These are phyloP conservation scores for Diospyros lotus DNA, from an alignment of 148 eudicot genomes.

Conservation along the genomic window DNA sequence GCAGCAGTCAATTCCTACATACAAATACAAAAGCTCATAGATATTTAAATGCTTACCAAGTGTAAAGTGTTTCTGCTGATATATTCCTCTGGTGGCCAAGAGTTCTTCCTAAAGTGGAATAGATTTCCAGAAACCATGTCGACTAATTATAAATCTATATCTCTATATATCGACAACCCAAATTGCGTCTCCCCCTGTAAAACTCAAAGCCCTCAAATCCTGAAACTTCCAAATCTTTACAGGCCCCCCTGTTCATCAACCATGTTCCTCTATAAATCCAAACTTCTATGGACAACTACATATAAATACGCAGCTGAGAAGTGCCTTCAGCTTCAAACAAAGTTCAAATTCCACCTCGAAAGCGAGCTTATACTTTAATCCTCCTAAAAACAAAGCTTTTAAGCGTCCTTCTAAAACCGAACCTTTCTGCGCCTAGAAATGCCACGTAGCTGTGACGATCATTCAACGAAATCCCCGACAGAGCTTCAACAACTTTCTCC, in stretches of 20 bases:
- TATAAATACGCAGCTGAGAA: background rate
- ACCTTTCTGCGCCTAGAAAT: background rate
- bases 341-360: background rate
- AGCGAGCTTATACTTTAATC: constrained; percentile 7
- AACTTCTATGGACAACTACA: background rate
- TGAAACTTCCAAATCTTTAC: too few species aligned
- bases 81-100: constrained; percentile 96
- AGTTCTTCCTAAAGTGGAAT: constrained; percentile 74
- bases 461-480: constrained; percentile 4
- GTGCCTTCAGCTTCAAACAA: constrained; percentile 11
- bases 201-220: too few species aligned
- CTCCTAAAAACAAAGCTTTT: background rate
- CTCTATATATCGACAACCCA: background rate
- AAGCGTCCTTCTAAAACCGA: background rate
- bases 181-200: background rate
- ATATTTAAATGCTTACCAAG: constrained; percentile 42
- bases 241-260: background rate
- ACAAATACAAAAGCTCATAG: background rate
- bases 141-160: background rate
- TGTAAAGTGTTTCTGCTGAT: constrained; percentile 62
- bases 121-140: constrained; percentile 69
- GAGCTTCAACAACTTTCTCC: background rate
- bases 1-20: background rate
- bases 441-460: background rate
- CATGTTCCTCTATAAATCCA: background rate